A percentile compares a stretch with the other conserved stretches of the same genome.
Conservation (phyloP, 306 rosid species). For the Calophaca sinica region DNA sequence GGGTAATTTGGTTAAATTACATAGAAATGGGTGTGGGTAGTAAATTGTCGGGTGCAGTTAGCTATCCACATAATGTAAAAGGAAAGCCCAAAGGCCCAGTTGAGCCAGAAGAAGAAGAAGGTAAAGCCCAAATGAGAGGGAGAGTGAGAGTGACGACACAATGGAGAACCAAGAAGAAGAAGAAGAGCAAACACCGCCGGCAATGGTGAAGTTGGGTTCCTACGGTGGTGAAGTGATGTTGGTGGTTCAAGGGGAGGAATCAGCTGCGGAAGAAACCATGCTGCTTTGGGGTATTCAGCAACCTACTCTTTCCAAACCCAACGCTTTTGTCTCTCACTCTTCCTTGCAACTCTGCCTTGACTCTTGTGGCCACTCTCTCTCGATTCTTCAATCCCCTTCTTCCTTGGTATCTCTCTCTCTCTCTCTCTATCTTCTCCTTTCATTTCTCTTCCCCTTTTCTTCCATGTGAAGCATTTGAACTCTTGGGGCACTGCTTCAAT, state of each 20-base stretch:
- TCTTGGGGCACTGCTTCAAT: slow-evolving; percentile 1
- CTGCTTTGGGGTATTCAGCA: slow-evolving; percentile 85
- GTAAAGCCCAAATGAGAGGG: not conserved
- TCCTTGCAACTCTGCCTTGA: slow-evolving; percentile 70
- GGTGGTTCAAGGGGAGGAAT: slow-evolving; percentile 50
- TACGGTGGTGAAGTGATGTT: slow-evolving; percentile 60
- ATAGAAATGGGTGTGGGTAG: too few species aligned
- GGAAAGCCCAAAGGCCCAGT: too few species aligned
- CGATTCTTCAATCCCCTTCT: slow-evolving; percentile 88
- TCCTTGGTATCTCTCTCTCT: slow-evolving; percentile 57
- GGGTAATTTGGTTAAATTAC: too few species aligned
- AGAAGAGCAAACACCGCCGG: slow-evolving; percentile 38
- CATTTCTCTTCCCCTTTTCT: too few species aligned
- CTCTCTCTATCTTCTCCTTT: not conserved
- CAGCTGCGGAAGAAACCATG: slow-evolving; percentile 89
- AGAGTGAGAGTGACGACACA: not conserved
- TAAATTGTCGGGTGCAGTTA: too few species aligned
- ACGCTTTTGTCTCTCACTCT: slow-evolving; percentile 78
- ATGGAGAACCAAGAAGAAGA: slow-evolving; percentile 49
- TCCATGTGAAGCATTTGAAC: not conserved
- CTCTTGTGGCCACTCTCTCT: slow-evolving; percentile 83
- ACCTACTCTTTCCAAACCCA: slow-evolving; percentile 77
- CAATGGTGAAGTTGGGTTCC: slow-evolving; percentile 57
- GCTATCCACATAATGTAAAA: too few species aligned
- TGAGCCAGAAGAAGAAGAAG: too few species aligned